Conservation (phyloP, 2,329 filamentous ascomycete genomes). For the Calonectria crousiana region DNA sequence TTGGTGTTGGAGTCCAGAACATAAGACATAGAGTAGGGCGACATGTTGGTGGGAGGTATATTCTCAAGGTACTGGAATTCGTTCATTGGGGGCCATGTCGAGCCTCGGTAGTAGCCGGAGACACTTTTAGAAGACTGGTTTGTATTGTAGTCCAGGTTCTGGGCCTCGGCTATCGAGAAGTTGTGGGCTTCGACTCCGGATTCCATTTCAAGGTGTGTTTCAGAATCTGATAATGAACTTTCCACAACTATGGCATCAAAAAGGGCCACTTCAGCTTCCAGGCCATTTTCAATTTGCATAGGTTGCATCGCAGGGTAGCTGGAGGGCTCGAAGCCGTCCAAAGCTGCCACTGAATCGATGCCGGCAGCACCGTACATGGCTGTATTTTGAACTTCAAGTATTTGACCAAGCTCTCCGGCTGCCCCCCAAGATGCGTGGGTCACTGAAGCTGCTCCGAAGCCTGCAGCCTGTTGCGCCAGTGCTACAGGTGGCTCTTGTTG, state of each 20-base stretch:
- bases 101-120: constrained; percentile 42
- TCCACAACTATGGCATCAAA: not conserved
- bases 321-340: not conserved
- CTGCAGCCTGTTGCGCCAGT: not conserved
- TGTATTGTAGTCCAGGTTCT: constrained; percentile 32
- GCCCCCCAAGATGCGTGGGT: not conserved
- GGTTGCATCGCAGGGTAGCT: not conserved
- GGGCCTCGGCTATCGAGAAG: constrained; percentile 39
- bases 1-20: constrained; percentile 42
- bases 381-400: not conserved
- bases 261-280: not conserved
- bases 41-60: constrained; percentile 37
- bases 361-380: not conserved
- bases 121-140: constrained; percentile 39
- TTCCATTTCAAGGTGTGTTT: constrained; percentile 6
- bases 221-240: not conserved
- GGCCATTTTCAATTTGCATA: not conserved
- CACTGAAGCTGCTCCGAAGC: not conserved
- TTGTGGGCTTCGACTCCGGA: constrained; percentile 36
- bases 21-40: constrained; percentile 42
- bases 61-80: constrained; percentile 39
- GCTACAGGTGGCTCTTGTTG: not conserved
- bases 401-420: not conserved
- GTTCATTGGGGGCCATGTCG: constrained; percentile 35
- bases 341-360: not conserved